phyloP scores from a whole-genome alignment of 441 rosid species.

The Aleurites moluccanus region DNA sequence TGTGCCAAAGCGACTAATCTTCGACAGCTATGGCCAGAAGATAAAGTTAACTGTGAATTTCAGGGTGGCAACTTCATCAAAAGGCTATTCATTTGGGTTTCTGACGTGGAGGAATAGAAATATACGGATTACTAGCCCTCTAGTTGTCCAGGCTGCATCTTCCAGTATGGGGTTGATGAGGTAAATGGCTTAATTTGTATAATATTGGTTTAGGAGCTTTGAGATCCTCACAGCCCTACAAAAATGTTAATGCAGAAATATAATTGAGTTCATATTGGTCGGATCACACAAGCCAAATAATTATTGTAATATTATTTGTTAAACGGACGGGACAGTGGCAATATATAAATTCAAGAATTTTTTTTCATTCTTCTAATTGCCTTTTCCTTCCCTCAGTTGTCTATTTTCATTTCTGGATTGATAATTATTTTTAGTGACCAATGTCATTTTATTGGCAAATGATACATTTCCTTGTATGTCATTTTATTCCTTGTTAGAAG shows the following conservation, averaged over 20 bases:
- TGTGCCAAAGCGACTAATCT: constrained; percentile 37
- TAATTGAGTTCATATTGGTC: not conserved
- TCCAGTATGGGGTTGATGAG: constrained; percentile 36
- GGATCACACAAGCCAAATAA: constrained; percentile 8
- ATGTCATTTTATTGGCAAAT: not conserved
- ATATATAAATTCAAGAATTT: not conserved
- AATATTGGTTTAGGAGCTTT: constrained; percentile 14
- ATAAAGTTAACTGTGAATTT: constrained; percentile 48
- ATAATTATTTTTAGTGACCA: not conserved
- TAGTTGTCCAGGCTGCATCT: constrained; percentile 39
- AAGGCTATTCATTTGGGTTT: constrained; percentile 48
- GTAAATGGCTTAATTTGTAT: constrained; percentile 24
- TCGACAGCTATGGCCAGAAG: constrained; percentile 48
- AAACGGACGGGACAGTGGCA: not conserved
- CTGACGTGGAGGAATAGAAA: constrained; percentile 47
- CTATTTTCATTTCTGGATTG: not conserved
- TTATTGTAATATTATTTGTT: not conserved
- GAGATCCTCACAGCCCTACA: not conserved
- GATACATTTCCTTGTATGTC: not conserved
- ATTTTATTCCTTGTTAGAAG: too few species aligned
- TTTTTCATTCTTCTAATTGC: not conserved
- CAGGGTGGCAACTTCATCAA: constrained; percentile 48
- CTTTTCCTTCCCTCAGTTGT: not conserved
- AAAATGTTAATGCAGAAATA: not conserved
- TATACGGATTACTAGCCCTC: constrained; percentile 40